Evolutionary conservation across 2,329 filamentous ascomycete species (phyloP).

Genomic region (Onygenales sp.): DNA sequence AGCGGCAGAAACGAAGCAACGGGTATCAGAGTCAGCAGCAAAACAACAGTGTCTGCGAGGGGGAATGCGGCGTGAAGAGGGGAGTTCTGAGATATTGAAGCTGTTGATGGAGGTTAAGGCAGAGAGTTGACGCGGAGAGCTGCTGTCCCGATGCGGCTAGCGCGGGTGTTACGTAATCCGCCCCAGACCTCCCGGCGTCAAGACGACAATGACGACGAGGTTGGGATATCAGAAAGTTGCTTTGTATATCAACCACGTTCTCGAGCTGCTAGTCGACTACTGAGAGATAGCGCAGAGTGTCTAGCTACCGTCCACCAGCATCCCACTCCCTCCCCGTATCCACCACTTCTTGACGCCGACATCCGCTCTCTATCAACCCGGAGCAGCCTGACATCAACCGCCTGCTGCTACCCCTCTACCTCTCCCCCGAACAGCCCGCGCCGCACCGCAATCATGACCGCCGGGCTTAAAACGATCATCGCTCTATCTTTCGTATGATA

Average conservation of each 20-base stretch:
- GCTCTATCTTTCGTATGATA: constrained; percentile 80
- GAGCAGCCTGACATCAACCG: background rate
- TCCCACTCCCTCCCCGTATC: background rate
- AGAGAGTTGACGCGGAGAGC: constrained; percentile 13
- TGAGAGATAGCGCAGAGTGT: no score
- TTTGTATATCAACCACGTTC: no score
- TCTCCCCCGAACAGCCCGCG: constrained; percentile 14
- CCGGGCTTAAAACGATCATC: constrained; percentile 98
- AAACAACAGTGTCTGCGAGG: background rate
- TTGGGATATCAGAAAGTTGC: no score
- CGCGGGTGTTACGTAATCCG: constrained; percentile 2
- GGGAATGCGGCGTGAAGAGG: no score
- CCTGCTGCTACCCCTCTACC: constrained; percentile 6
- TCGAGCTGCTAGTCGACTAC: no score
- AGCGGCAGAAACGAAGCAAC: constrained; percentile 7
- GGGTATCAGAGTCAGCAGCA: background rate
- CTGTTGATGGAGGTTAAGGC: constrained; percentile 5
- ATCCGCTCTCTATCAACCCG: background rate
- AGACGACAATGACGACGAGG: no score
- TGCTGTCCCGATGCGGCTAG: constrained; percentile 11
- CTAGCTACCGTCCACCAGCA: background rate
- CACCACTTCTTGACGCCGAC: background rate
- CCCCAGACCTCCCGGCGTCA: background rate
- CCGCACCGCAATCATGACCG: constrained; percentile 46
- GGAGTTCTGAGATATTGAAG: background rate